Evolutionary conservation across 352 stramenopile genomes (phyloP).

Genomic region (Globisporangium perplexum): DNA sequence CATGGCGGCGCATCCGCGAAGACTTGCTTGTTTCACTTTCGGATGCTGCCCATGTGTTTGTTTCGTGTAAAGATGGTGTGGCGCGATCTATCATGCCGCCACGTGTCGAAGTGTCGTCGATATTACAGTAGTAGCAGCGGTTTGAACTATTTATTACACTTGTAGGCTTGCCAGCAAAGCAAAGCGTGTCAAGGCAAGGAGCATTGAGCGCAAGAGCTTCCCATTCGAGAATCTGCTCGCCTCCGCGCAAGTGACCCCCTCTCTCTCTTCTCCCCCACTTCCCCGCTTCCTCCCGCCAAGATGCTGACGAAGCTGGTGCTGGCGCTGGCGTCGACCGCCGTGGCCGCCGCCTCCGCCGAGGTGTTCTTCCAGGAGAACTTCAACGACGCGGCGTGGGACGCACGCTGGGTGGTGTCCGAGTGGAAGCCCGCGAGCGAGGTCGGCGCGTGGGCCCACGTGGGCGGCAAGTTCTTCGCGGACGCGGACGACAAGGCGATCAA

Average conservation of each 20-base stretch:
- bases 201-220: neutral
- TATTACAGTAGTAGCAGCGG: too few species aligned
- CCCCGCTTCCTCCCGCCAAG: neutral
- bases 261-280: neutral
- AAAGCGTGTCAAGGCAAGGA: too few species aligned
- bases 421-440: constrained; percentile 95
- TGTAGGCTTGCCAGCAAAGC: too few species aligned
- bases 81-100: too few species aligned
- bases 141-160: too few species aligned
- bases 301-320: constrained; percentile 69
- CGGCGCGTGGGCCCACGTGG: constrained; percentile 93
- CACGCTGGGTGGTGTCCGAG: constrained; percentile 85
- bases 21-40: too few species aligned
- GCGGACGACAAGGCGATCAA: constrained; percentile 93
- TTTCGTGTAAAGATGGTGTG: too few species aligned
- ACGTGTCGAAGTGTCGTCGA: too few species aligned
- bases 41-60: too few species aligned
- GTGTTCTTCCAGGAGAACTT: constrained; percentile 95
- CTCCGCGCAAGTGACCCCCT: neutral
- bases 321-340: constrained; percentile 37
- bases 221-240: constrained; percentile 7
- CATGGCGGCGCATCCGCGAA: too few species aligned
- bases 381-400: constrained; percentile 77
- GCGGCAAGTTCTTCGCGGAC: constrained; percentile 91
- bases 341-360: constrained; percentile 53